Conservation (phyloP, 495 filamentous ascomycete species). For the Lentithecium fluviatile region DNA sequence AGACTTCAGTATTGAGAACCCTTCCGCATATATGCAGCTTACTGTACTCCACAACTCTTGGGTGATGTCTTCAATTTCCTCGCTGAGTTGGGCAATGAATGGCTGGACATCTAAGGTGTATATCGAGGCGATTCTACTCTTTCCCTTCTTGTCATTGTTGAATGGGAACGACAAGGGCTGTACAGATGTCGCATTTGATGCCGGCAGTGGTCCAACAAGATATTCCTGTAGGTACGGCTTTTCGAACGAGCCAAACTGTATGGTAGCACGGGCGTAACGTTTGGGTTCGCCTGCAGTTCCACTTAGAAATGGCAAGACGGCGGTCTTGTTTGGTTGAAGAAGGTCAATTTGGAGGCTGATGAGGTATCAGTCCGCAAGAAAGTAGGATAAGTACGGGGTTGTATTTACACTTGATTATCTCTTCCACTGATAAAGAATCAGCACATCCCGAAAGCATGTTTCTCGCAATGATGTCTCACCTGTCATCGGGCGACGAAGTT, state of each 20-base stretch:
- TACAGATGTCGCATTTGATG: slow-evolving; percentile 44
- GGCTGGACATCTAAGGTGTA: slow-evolving; percentile 20
- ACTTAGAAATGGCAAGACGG: slow-evolving; percentile 49
- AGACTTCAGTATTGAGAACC: slow-evolving; percentile 44
- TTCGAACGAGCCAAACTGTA: slow-evolving; percentile 46
- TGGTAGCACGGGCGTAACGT: slow-evolving; percentile 50
- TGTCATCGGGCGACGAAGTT: not conserved
- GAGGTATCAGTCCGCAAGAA: too few species aligned
- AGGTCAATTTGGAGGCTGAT: slow-evolving; percentile 42
- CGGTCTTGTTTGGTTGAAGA: slow-evolving; percentile 55
- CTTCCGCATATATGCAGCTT: slow-evolving; percentile 36
- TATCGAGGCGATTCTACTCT: slow-evolving; percentile 4
- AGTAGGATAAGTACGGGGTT: too few species aligned
- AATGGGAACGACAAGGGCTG: slow-evolving; percentile 47
- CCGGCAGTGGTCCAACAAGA: slow-evolving; percentile 51
- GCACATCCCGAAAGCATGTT: not conserved
- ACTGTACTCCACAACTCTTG: slow-evolving; percentile 42
- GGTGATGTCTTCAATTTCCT: slow-evolving; percentile 44
- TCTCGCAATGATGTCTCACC: not conserved
- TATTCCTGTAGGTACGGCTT: slow-evolving; percentile 49
- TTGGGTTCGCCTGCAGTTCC: slow-evolving; percentile 40
- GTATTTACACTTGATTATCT: slow-evolving; percentile 7
- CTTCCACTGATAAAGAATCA: not conserved
- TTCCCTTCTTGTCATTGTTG: slow-evolving; percentile 34
- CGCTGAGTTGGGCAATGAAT: slow-evolving; percentile 40